These are phyloP conservation scores for Astraeus odoratus DNA, from an alignment of 768 basidiomycete species.

Conservation along the genomic window DNA sequence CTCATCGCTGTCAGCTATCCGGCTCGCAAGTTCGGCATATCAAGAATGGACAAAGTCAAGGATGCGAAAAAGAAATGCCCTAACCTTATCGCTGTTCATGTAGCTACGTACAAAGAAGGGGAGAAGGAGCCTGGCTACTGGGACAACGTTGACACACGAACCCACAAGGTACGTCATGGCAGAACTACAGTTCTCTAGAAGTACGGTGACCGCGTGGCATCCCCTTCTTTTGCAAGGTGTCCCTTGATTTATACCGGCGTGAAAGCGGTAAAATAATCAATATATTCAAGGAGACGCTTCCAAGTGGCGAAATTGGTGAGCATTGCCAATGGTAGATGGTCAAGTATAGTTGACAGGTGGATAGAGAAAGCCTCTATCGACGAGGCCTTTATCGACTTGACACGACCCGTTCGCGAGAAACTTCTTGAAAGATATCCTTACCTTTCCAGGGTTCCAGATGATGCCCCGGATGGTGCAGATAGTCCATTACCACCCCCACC, in stretches of 20 bases:
- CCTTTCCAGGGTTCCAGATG: slow-evolving; percentile 60
- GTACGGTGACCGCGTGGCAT: not conserved
- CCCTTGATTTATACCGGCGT: slow-evolving; percentile 85
- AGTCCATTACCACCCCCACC: slow-evolving; percentile 72
- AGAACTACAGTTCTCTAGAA: slow-evolving; percentile 1
- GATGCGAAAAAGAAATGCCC: slow-evolving; percentile 87
- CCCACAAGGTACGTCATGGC: slow-evolving; percentile 69
- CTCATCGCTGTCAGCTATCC: slow-evolving; percentile 96
- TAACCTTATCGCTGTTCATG: slow-evolving; percentile 78
- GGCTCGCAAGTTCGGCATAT: slow-evolving; percentile 87
- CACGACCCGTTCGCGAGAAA: slow-evolving; percentile 67
- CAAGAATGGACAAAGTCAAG: slow-evolving; percentile 75
- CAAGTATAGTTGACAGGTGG: slow-evolving; percentile 1
- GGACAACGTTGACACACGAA: slow-evolving; percentile 80
- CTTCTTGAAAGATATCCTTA: slow-evolving; percentile 73
- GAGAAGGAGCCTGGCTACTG: slow-evolving; percentile 85
- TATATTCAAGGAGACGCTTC: slow-evolving; percentile 74
- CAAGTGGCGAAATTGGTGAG: slow-evolving; percentile 77
- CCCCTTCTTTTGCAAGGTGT: slow-evolving; percentile 54
- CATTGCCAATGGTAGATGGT: not conserved
- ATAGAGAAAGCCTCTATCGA: slow-evolving; percentile 96
- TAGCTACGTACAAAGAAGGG: slow-evolving; percentile 90
- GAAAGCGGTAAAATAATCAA: slow-evolving; percentile 85
- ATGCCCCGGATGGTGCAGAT: slow-evolving; percentile 66
- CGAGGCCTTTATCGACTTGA: slow-evolving; percentile 93